Evolutionary conservation across 2,329 filamentous ascomycete species (phyloP).

Genomic region (Penicillium sp.): DNA sequence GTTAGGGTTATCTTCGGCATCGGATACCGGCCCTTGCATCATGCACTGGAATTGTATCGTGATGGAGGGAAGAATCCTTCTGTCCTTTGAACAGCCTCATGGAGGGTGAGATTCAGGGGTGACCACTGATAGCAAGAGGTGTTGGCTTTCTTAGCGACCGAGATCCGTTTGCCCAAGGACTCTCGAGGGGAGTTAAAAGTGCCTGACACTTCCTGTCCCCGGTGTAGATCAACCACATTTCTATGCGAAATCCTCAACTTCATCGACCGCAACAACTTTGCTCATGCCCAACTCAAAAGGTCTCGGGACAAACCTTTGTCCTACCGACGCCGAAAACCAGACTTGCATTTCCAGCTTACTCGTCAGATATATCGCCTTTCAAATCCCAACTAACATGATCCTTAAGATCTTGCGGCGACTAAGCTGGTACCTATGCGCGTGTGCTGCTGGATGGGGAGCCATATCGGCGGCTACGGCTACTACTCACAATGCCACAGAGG

Average conservation of each 20-base stretch:
- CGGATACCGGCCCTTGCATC: neutral
- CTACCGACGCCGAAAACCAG: neutral
- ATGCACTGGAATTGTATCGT: neutral
- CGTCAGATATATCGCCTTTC: slow-evolving; percentile 3
- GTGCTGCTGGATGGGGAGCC: too few relatives aligned
- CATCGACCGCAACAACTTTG: slow-evolving; percentile 10
- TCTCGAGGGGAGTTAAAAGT: too few relatives aligned
- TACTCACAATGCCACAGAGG: neutral
- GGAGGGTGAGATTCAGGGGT: neutral
- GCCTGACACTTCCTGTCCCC: neutral
- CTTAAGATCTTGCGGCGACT: neutral
- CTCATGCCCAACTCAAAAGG: slow-evolving; percentile 3
- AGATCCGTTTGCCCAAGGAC: too few relatives aligned
- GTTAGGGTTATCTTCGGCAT: neutral
- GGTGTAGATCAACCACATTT: neutral
- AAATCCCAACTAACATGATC: neutral
- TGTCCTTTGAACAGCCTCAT: neutral
- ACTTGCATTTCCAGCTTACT: neutral
- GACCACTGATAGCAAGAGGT: too few relatives aligned
- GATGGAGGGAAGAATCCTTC: neutral
- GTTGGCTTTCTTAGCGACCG: too few relatives aligned
- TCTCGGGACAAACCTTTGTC: neutral
- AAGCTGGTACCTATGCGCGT: slow-evolving; percentile 3
- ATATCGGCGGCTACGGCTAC: too few relatives aligned
- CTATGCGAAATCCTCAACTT: slow-evolving; percentile 3